Conservation (phyloP, 495 filamentous ascomycete genomes). For the Aspergillus nanangensis region DNA sequence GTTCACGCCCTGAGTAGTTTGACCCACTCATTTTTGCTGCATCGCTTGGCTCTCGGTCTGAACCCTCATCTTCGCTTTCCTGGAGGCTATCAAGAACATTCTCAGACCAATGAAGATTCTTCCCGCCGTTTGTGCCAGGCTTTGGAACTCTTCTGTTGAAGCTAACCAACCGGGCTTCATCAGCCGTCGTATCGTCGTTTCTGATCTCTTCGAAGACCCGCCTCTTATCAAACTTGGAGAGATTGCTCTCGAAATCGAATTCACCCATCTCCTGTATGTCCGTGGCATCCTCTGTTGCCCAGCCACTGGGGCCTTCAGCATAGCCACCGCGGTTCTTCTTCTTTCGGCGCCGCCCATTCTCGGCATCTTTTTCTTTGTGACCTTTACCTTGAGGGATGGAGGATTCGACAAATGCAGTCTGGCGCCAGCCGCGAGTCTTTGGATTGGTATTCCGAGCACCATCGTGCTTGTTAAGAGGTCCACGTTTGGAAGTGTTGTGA, state of each 20-base stretch:
- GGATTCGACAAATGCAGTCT: slow-evolving; percentile 74
- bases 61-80: slow-evolving; percentile 68
- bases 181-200: slow-evolving; percentile 80
- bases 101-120: slow-evolving; percentile 87
- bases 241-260: slow-evolving; percentile 83
- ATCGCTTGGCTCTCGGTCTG: slow-evolving; percentile 51
- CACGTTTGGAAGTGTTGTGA: slow-evolving; percentile 19
- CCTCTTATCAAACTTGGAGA: slow-evolving; percentile 92
- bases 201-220: slow-evolving; percentile 83
- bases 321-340: slow-evolving; percentile 49
- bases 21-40: slow-evolving; percentile 53
- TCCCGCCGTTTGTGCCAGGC: slow-evolving; percentile 74
- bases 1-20: slow-evolving; percentile 48
- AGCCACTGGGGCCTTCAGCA: slow-evolving; percentile 70
- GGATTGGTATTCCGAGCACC: slow-evolving; percentile 34
- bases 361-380: slow-evolving; percentile 15
- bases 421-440: slow-evolving; percentile 70
- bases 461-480: slow-evolving; percentile 33
- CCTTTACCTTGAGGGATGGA: slow-evolving; percentile 22
- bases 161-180: slow-evolving; percentile 81
- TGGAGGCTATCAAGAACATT: slow-evolving; percentile 74
- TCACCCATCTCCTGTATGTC: slow-evolving; percentile 95
- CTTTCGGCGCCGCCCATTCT: slow-evolving; percentile 43
- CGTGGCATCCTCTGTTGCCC: slow-evolving; percentile 94
- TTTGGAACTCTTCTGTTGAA: slow-evolving; percentile 75